Percentiles rank a stretch among this genome's conserved stretches.
Evolutionary conservation across 2,329 filamentous ascomycete genomes (phyloP).

Genomic region (Arthrobotrys pseudoclavata): DNA sequence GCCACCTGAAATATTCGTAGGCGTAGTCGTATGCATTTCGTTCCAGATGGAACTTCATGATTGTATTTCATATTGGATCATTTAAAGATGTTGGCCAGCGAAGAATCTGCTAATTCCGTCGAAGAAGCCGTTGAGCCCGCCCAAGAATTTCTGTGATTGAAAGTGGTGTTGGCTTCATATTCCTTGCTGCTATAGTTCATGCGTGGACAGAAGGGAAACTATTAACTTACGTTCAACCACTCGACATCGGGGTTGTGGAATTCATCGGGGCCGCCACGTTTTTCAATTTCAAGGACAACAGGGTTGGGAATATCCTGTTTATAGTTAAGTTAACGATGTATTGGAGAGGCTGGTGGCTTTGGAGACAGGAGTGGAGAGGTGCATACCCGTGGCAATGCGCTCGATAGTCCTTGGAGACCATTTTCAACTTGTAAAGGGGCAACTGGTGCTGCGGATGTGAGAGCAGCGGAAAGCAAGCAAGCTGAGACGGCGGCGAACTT

Average conservation of each 20-base stretch:
- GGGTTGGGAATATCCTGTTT: slow-evolving; percentile 1
- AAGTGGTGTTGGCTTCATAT: background rate
- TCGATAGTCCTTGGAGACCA: background rate
- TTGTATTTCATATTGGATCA: background rate
- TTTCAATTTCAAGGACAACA: background rate
- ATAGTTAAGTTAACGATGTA: background rate
- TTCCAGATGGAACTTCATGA: background rate
- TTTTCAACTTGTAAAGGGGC: background rate
- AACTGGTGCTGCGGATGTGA: slow-evolving; percentile 23
- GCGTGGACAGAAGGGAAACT: background rate
- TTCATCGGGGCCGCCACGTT: slow-evolving; percentile 9
- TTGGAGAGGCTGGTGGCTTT: background rate
- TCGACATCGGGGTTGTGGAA: slow-evolving; percentile 2
- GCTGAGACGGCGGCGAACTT: slow-evolving; percentile 28
- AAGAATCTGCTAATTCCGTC: slow-evolving; percentile 24
- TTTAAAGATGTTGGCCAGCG: background rate
- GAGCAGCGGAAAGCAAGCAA: slow-evolving; percentile 17
- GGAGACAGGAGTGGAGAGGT: background rate
- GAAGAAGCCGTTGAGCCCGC: slow-evolving; percentile 12
- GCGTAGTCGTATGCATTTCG: background rate
- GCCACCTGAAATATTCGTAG: slow-evolving; percentile 4
- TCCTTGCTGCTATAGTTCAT: background rate
- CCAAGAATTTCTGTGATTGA: slow-evolving; percentile 17
- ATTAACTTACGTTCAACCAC: slow-evolving; percentile 6
- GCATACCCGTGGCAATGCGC: slow-evolving; percentile 3